Base-by-base conservation (phyloP, 2,329 filamentous ascomycete genomes). In the Penicillium sp. region DNA sequence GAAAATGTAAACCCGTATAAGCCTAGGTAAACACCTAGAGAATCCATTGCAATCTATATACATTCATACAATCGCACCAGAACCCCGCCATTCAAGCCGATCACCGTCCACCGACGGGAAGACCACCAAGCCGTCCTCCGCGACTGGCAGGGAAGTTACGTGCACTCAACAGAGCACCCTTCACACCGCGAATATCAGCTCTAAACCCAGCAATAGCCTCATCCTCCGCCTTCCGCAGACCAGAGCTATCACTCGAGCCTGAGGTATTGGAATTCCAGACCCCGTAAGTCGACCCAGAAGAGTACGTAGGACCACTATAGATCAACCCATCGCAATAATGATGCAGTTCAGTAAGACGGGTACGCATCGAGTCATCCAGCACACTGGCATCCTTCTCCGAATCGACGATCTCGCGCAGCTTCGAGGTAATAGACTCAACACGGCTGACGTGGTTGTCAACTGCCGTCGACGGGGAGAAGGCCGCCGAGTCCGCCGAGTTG, bases 151-250 rank as follows among this genome's bases (percentile, higher is more conserved):
- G 82, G 61, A 88, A 88, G 59, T 86, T 84, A 60, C 82, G 81
- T 9, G 84, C 82, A 67, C 83, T 86, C 59, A 88, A 68, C 54
- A 88, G 74, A 3, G 85, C 83, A 13, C 85, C 85, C 69, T 88
- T 88, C 20, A 87, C 81, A 34, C 82, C 79, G 54, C 84, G 73
- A 50, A 88, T 86, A 62, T 87, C 84, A 40, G 78, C 77, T 69
- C 82, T 84, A 60, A 87, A 73, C 35, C 77, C 75, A 14, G 82
- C 77, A 54, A 86, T 79, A n/a, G 81, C 82, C 64, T 85, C 83
- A 26, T 82, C 78, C 62, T 81, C 79, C 22, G 71, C 74, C 61
- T 74, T 75, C 29, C 69, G 72, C n/a, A 69, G 62, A 5, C 69
- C 69, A 4, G 67, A 55, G 14, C 29, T 56, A 31, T 44, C 43